Percentiles rank a stretch among this genome's conserved stretches.
These are phyloP conservation scores for Moricandia arvensis DNA, from an alignment of 345 rosid genomes.

Conservation along the genomic window DNA sequence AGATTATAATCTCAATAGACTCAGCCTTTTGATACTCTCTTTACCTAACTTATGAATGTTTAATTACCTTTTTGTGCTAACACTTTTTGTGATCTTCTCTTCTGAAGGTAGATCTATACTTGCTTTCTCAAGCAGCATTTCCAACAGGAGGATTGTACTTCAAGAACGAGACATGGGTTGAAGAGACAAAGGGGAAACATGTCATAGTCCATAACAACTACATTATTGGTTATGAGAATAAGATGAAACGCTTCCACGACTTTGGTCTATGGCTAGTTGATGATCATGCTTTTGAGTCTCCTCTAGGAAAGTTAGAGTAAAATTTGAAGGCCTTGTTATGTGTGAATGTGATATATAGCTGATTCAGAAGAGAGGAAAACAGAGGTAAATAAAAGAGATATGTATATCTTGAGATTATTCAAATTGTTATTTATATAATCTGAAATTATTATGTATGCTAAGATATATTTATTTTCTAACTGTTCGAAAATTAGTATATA, in stretches of 20 bases:
- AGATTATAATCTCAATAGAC: background rate
- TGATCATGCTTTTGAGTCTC: conserved; percentile 62
- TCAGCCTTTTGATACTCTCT: background rate
- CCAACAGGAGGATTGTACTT: conserved; percentile 12
- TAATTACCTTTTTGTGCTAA: no score
- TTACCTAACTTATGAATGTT: background rate
- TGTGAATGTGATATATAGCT: background rate
- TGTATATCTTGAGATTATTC: no score
- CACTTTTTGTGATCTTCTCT: no score
- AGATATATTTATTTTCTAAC: no score
- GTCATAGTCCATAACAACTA: conserved; percentile 2
- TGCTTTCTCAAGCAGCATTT: background rate
- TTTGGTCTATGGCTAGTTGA: conserved; percentile 35
- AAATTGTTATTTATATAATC: no score
- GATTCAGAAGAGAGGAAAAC: background rate
- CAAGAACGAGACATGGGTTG: background rate
- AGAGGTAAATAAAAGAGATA: background rate
- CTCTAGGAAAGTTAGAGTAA: conserved; percentile 56
- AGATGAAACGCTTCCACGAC: conserved; percentile 73
- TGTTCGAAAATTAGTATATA: no score
- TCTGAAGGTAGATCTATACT: conserved; percentile 56
- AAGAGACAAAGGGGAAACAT: conserved; percentile 8
- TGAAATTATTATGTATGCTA: no score
- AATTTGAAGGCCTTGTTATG: background rate
- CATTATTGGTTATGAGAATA: conserved; percentile 13